A percentile compares a stretch with the other conserved stretches of the same genome.
Evolutionary conservation across 1,284 basidiomycete genomes (phyloP).

Genomic region (Salmacisia buchloeana): DNA sequence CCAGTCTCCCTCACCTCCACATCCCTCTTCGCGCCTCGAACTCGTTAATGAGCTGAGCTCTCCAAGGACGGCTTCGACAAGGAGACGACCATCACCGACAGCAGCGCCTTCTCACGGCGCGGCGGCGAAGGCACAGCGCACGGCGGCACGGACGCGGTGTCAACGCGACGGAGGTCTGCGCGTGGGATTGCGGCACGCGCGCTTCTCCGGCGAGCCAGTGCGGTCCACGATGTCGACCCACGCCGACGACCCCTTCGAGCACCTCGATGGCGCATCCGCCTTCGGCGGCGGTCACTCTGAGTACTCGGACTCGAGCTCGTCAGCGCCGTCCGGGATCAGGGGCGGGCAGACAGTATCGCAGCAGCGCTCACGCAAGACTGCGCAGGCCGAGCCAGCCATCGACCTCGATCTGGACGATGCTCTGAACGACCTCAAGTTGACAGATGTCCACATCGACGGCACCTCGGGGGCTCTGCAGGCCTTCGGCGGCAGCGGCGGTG

Average conservation of each 20-base stretch:
- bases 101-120: too few relatives aligned
- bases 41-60: too few relatives aligned
- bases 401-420: constrained; percentile 36
- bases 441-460: constrained; percentile 17
- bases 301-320: constrained; percentile 22
- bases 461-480: constrained; percentile 13
- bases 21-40: too few relatives aligned
- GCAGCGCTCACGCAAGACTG: background rate
- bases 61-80: too few relatives aligned
- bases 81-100: too few relatives aligned
- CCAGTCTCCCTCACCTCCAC: too few relatives aligned
- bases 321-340: background rate
- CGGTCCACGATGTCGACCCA: constrained; percentile 15
- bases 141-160: too few relatives aligned
- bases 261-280: constrained; percentile 37
- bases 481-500: constrained; percentile 11
- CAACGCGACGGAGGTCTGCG: too few relatives aligned
- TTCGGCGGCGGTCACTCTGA: constrained; percentile 26
- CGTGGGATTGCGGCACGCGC: too few relatives aligned
- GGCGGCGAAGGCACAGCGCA: too few relatives aligned
- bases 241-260: constrained; percentile 33
- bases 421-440: constrained; percentile 32
- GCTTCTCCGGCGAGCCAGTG: too few relatives aligned
- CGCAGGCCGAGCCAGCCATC: constrained; percentile 14
- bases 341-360: background rate